Base-by-base conservation (phyloP, 495 filamentous ascomycete species). In the Glonium stellatum region DNA sequence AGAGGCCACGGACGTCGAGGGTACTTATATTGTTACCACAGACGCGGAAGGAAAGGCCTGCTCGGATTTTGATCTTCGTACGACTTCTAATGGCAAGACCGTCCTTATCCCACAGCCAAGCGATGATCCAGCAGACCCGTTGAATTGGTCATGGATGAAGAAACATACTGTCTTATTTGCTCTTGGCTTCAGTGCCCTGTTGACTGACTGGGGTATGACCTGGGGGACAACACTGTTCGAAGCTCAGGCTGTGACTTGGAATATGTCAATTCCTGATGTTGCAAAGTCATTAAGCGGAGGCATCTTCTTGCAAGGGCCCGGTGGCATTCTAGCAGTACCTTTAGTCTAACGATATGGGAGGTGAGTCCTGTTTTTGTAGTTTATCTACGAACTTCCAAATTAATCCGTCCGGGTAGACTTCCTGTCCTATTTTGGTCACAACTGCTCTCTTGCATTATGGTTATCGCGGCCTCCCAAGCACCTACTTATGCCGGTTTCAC, bases 381-480 rank as follows among this genome's bases (percentile, higher is more conserved):
- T 31, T 6, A 31, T 2, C 27, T 6, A 31, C 6, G 2, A 6
- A 31, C 27, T 31, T 31, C 27, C 27, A 31, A 31, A 31, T 31
- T 31, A 6, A 75, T 79, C 55, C 69, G 75, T 18, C 80, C 75
- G 65, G 80, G 79, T 41, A 31, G 60, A 31, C 27, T 54, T 4
- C 80, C 80, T 4, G 71, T 80, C 23, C 75, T 79, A 62, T 73
- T 82, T 39, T 82, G 77, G 76, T 75, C 77, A 4, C 78, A 80
- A 54, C 65, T 82, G 19, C 69, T 80, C 27, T 72, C 75, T 11
- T 71, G 73, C 57, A 71, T 78, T 36, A 73, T 78, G 68, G 73
- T 78, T 2, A 69, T 81, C 47, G 76, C 75, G 11, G 76, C 77
- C 4, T 74, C 78, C 0, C 68, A 77, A 0, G 75, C 79, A 6